Evolutionary conservation across 495 filamentous ascomycete genomes (phyloP).

Genomic region (Talaromyces trachyspermus): DNA sequence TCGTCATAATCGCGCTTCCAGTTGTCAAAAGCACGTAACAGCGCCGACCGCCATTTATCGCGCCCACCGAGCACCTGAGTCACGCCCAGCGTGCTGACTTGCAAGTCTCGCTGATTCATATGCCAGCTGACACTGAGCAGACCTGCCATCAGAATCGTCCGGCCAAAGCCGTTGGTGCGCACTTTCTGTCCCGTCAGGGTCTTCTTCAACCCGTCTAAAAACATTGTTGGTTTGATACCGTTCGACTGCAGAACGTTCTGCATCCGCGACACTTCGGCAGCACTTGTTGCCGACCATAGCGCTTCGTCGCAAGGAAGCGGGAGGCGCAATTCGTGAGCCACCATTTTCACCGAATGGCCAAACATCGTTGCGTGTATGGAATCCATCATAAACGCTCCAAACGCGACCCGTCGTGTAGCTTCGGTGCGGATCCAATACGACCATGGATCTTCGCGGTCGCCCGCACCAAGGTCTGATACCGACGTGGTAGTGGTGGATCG

Average conservation of each 20-base stretch:
- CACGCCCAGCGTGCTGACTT: conserved; percentile 78
- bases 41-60: conserved; percentile 84
- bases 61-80: conserved; percentile 78
- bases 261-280: conserved; percentile 78
- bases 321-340: conserved; percentile 89
- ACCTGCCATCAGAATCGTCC: conserved; percentile 93
- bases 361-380: conserved; percentile 98
- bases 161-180: conserved; percentile 87
- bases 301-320: conserved; percentile 91
- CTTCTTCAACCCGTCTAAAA: conserved; percentile 84
- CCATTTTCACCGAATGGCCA: conserved; percentile 94
- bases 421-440: conserved; percentile 95
- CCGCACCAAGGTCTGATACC: too few species aligned
- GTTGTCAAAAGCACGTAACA: conserved; percentile 86
- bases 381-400: conserved; percentile 92
- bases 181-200: conserved; percentile 84
- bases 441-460: conserved; percentile 85
- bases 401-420: conserved; percentile 81
- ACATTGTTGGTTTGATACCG: conserved; percentile 79
- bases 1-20: conserved; percentile 94
- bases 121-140: conserved; percentile 93
- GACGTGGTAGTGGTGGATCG: conserved; percentile 45
- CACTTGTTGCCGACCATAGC: conserved; percentile 87
- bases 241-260: conserved; percentile 76
- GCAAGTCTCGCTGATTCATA: conserved; percentile 93